phyloP scores from a whole-genome alignment of 495 filamentous ascomycete species.

The Bathelium albidoporum region DNA sequence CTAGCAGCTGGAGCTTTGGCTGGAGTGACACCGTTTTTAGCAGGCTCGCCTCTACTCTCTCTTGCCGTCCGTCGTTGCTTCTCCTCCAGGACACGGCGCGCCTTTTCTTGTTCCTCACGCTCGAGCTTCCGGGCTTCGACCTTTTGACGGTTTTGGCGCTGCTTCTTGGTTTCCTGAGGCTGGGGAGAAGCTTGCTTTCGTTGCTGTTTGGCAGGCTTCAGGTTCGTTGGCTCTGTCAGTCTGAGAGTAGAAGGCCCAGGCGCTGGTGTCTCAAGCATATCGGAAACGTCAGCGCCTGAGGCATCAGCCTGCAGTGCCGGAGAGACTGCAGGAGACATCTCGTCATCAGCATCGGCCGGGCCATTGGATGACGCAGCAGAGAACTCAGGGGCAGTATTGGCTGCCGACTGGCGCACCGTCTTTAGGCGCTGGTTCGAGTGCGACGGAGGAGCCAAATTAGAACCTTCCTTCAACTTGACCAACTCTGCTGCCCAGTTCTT shows the following conservation, averaged over 20 bases:
- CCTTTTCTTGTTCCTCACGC: conserved; percentile 63
- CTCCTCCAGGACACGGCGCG: conserved; percentile 60
- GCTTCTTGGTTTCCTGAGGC: conserved; percentile 72
- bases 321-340: conserved; percentile 24
- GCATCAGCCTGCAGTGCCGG: conserved; percentile 38
- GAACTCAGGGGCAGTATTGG: conserved; percentile 9
- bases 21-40: conserved; percentile 58
- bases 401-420: conserved; percentile 21
- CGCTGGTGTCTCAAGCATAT: conserved; percentile 72
- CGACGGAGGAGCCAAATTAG: conserved; percentile 6
- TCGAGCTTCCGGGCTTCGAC: conserved; percentile 59
- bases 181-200: conserved; percentile 43
- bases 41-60: conserved; percentile 62
- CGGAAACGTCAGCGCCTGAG: conserved; percentile 51
- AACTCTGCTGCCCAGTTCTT: conserved; percentile 15
- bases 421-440: conserved; percentile 10
- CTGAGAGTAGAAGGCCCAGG: conserved; percentile 65
- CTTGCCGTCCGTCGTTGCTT: conserved; percentile 71
- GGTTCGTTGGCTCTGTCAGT: conserved; percentile 54
- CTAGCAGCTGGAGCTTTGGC: conserved; percentile 48
- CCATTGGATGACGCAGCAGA: conserved; percentile 48
- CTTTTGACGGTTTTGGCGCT: conserved; percentile 77
- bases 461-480: conserved; percentile 14
- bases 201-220: conserved; percentile 50
- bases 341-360: conserved; percentile 66